A percentile compares a stretch with the other conserved stretches of the same genome.
These are phyloP conservation scores for Porcisia deanei DNA, from an alignment of 208 protist genomes.

Conservation along the genomic window DNA sequence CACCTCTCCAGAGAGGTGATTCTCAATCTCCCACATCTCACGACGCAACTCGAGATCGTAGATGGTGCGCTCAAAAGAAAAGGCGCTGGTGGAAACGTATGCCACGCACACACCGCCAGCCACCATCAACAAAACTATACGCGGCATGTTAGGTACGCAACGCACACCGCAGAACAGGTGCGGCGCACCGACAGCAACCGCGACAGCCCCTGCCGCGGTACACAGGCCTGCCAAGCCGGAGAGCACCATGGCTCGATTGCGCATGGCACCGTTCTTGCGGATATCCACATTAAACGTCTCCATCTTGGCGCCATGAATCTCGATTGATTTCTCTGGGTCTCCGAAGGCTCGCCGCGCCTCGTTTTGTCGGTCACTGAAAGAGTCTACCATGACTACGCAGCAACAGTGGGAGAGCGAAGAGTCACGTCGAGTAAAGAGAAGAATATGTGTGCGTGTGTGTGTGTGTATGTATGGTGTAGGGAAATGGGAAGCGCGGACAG, in stretches of 20 bases:
- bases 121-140: constrained; percentile 40
- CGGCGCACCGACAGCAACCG: constrained; percentile 17
- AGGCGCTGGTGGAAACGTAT: constrained; percentile 49
- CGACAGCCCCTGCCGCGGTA: constrained; percentile 46
- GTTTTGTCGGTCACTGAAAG: constrained; percentile 37
- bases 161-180: constrained; percentile 10
- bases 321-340: constrained; percentile 60
- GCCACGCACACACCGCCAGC: constrained; percentile 45
- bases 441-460: neutral
- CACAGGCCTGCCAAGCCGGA: constrained; percentile 55
- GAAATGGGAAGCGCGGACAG: no score
- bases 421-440: constrained; percentile 6
- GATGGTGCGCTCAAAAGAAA: constrained; percentile 66
- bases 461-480: no score
- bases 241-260: constrained; percentile 73
- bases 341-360: constrained; percentile 68
- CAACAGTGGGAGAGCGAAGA: neutral
- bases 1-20: constrained; percentile 89
- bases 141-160: constrained; percentile 19
- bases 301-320: constrained; percentile 67
- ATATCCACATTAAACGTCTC: constrained; percentile 88
- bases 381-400: constrained; percentile 28
- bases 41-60: constrained; percentile 88
- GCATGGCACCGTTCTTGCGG: constrained; percentile 79
- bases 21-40: constrained; percentile 95